Evolutionary conservation across 208 protist genomes (phyloP).

Genomic region (Porcisia hertigi): DNA sequence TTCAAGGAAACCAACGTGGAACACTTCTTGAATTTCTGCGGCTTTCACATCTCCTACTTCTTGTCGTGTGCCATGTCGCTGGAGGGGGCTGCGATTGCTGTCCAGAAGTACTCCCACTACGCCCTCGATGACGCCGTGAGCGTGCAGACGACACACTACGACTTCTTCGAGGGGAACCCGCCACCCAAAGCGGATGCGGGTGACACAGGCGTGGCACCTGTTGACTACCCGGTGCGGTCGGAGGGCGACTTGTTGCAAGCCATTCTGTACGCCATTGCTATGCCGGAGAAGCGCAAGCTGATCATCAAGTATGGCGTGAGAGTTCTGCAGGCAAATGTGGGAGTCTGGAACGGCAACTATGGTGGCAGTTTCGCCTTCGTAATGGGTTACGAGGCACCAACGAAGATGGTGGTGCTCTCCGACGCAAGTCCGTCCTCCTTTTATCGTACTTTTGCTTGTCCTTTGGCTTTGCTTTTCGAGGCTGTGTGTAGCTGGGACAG

Average conservation of each 20-base stretch:
- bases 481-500: slow-evolving; percentile 61
- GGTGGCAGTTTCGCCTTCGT: slow-evolving; percentile 84
- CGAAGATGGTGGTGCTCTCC: slow-evolving; percentile 64
- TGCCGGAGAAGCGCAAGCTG: slow-evolving; percentile 49
- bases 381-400: slow-evolving; percentile 63
- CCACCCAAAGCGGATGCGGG: slow-evolving; percentile 26
- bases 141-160: slow-evolving; percentile 67
- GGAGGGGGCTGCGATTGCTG: slow-evolving; percentile 59
- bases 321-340: slow-evolving; percentile 45
- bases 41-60: slow-evolving; percentile 90
- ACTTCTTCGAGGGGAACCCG: slow-evolving; percentile 46
- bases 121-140: slow-evolving; percentile 66
- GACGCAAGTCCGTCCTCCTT: slow-evolving; percentile 69
- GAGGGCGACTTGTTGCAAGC: slow-evolving; percentile 51
- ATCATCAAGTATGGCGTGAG: slow-evolving; percentile 80
- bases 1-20: slow-evolving; percentile 73
- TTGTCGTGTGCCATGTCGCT: slow-evolving; percentile 81
- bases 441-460: slow-evolving; percentile 73
- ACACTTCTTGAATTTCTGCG: slow-evolving; percentile 82
- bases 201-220: slow-evolving; percentile 13
- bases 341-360: slow-evolving; percentile 82
- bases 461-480: slow-evolving; percentile 61
- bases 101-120: slow-evolving; percentile 84
- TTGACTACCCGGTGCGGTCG: slow-evolving; percentile 36
- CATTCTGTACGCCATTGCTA: slow-evolving; percentile 52